Percentiles rank a stretch among this genome's conserved stretches.
Evolutionary conservation across 306 rosid species (phyloP).

Genomic region (Begonia masoniana): DNA sequence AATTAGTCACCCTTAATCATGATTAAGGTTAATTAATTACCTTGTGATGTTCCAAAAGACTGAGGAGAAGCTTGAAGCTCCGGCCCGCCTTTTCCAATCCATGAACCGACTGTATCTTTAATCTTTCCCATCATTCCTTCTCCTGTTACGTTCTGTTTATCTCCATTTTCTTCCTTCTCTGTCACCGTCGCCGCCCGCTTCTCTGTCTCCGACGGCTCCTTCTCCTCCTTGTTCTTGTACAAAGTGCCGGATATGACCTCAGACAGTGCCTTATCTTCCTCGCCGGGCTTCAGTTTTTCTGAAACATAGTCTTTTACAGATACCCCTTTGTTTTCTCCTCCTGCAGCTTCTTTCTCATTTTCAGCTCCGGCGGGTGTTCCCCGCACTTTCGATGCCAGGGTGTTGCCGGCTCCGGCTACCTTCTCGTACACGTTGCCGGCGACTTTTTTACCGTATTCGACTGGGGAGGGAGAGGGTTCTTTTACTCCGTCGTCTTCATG

Average conservation of each 20-base stretch:
- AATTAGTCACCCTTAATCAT: no score
- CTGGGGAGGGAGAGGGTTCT: slow-evolving; percentile 5
- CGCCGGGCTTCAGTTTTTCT: slow-evolving; percentile 51
- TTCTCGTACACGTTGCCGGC: slow-evolving; percentile 24
- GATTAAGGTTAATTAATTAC: slow-evolving; percentile 11
- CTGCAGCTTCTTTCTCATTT: background rate
- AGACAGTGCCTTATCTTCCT: slow-evolving; percentile 45
- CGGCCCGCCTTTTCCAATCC: slow-evolving; percentile 25
- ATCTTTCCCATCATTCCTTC: slow-evolving; percentile 27
- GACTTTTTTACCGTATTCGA: slow-evolving; percentile 26
- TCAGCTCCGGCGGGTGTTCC: slow-evolving; percentile 6
- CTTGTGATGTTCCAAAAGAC: slow-evolving; percentile 12
- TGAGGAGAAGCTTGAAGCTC: slow-evolving; percentile 3
- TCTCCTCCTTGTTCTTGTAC: slow-evolving; percentile 8
- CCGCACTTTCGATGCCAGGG: slow-evolving; percentile 10
- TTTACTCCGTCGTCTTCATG: no score
- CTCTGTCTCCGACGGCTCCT: background rate
- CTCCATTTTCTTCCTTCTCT: slow-evolving; percentile 25
- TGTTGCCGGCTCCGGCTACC: background rate
- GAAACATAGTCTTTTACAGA: slow-evolving; percentile 27
- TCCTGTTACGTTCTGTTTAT: background rate
- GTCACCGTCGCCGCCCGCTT: slow-evolving; percentile 28
- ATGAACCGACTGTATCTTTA: slow-evolving; percentile 36
- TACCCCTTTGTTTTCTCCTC: slow-evolving; percentile 26
- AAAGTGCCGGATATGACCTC: slow-evolving; percentile 26